Base-by-base conservation (phyloP, 1,284 basidiomycete genomes). In the Heterobasidion occidentale region DNA sequence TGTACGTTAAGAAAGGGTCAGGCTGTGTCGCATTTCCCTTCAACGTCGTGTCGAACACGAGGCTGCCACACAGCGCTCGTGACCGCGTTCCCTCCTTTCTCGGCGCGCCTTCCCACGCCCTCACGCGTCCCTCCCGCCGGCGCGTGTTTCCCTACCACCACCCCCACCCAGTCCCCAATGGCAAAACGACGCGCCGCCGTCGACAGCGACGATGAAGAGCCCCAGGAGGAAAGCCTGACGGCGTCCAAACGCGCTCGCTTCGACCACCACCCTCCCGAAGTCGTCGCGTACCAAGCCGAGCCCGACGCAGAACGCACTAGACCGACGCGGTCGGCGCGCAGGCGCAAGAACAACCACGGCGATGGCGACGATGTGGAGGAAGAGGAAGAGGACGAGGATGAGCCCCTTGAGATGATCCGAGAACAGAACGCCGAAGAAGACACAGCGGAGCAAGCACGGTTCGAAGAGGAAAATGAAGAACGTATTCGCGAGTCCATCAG, bases 401-500 rank as follows among this genome's bases (percentile, higher is more conserved):
- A 52, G 20, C 55, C 53, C 15, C 15, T 36, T 36, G 33, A 51
- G 7, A 35, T 15, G n/a, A 36, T 51, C n/a, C 50, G 17, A n/a
- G 50, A 36, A 15, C 42, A 64, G 42, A 58, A 69, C 3, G 68
- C 68, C 1, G 69, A 72, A 27, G 70, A 73, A 15, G 71, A 76
- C 56, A 74, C 78, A 56, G 75, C 76, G 45, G 77, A 79, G 35
- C 81, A 85, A 56, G 77, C 78, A 59, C 70, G 73, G 61, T 86
- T 88, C 59, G 84, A 87, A 63, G 73, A 78, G 57, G 74, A 80
- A 54, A 73, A 85, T 58, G 77, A 77, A 19, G 81, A 80, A 53
- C 71, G 70, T 47, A 76, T 90, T 56, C 77, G 80, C 34, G 77
- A 74, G 44, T 74, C 74, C 53, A 71, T 89, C 46, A 77, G 82